Conservation (phyloP, 169 alveolate species). For the Cryptosporidium ryanae region DNA sequence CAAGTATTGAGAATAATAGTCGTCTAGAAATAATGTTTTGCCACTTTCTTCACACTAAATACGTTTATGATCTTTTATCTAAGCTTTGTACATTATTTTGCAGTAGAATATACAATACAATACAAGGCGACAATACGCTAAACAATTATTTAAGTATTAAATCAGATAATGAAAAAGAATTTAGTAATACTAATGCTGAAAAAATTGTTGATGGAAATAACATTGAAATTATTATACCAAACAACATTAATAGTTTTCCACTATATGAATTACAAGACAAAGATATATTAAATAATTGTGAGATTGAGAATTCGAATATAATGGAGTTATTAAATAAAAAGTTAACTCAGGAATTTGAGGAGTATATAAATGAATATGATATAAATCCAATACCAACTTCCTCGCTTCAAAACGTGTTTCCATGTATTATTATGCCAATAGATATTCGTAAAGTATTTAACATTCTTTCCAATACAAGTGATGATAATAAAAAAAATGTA, state of each 20-base stretch:
- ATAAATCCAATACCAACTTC: constrained; percentile 54
- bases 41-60: constrained; percentile 60
- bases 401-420: constrained; percentile 40
- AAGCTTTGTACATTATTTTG: constrained; percentile 51
- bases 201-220: not conserved
- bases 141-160: constrained; percentile 5
- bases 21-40: constrained; percentile 63
- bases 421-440: constrained; percentile 44
- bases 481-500: constrained; percentile 28
- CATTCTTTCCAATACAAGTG: constrained; percentile 14
- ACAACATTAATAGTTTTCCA: constrained; percentile 25
- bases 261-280: constrained; percentile 28
- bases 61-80: constrained; percentile 55
- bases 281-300: constrained; percentile 4
- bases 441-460: constrained; percentile 10
- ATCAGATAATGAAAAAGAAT: not conserved
- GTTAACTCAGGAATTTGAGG: constrained; percentile 45
- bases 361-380: constrained; percentile 39
- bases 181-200: constrained; percentile 1
- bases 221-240: constrained; percentile 24
- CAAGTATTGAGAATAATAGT: not conserved
- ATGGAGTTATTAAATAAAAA: constrained; percentile 18
- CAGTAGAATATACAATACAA: constrained; percentile 30
- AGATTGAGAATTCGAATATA: constrained; percentile 12
- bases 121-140: not conserved